These are phyloP conservation scores for Dioszegia crocea DNA, from an alignment of 768 basidiomycete genomes.

Conservation along the genomic window DNA sequence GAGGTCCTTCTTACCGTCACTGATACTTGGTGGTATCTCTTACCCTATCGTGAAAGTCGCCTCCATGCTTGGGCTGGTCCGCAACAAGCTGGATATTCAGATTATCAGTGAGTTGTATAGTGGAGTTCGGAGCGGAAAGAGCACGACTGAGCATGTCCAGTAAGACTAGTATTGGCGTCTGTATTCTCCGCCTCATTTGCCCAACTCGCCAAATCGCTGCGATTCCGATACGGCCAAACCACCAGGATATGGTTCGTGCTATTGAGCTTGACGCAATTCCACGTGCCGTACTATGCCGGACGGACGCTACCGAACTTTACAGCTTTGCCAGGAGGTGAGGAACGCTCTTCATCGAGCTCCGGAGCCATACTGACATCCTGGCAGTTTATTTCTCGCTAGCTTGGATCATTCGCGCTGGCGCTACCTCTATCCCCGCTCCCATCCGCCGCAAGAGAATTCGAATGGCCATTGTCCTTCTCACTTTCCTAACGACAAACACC, in stretches of 20 bases:
- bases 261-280: slow-evolving; percentile 79
- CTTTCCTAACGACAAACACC: slow-evolving; percentile 65
- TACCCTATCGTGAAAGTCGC: slow-evolving; percentile 56
- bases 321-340: slow-evolving; percentile 70
- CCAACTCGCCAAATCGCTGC: slow-evolving; percentile 62
- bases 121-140: neutral
- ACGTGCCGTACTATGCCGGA: slow-evolving; percentile 88
- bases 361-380: neutral
- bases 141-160: slow-evolving; percentile 51
- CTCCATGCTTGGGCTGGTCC: slow-evolving; percentile 52
- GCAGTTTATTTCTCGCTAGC: slow-evolving; percentile 21
- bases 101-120: slow-evolving; percentile 56
- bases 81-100: slow-evolving; percentile 66
- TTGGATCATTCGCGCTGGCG: slow-evolving; percentile 17
- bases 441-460: slow-evolving; percentile 17
- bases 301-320: slow-evolving; percentile 93
- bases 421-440: slow-evolving; percentile 1
- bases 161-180: slow-evolving; percentile 66
- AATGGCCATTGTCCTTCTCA: slow-evolving; percentile 62
- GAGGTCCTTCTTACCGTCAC: slow-evolving; percentile 74
- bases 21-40: slow-evolving; percentile 62
- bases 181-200: slow-evolving; percentile 63
- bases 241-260: slow-evolving; percentile 58
- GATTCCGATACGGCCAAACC: slow-evolving; percentile 61
- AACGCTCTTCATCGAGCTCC: neutral